Evolutionary conservation across 768 basidiomycete genomes (phyloP).

Genomic region (Coprinopsis marcescibilis): DNA sequence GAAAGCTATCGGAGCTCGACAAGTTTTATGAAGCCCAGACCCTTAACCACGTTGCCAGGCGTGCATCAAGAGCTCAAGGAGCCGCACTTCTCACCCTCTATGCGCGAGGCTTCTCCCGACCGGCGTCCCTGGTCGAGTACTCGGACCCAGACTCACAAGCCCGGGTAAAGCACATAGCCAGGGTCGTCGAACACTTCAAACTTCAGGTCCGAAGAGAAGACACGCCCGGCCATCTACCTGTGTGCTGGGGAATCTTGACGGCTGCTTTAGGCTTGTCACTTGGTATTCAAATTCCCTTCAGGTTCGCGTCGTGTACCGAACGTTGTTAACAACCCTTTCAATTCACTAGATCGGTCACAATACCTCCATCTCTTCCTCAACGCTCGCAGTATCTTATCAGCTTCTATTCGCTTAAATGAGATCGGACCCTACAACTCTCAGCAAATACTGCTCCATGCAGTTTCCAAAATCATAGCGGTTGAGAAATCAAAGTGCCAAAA

Average conservation of each 20-base stretch:
- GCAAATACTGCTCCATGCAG: conserved; percentile 71
- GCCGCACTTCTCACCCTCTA: conserved; percentile 88
- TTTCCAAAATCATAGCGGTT: conserved; percentile 59
- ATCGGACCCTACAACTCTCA: conserved; percentile 93
- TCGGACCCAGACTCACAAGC: conserved; percentile 17
- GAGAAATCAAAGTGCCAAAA: conserved; percentile 41
- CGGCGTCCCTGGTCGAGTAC: conserved; percentile 28
- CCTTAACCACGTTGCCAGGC: conserved; percentile 81
- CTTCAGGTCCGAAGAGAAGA: conserved; percentile 56
- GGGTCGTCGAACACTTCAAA: conserved; percentile 66
- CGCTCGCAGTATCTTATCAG: conserved; percentile 83
- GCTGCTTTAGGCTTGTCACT: conserved; percentile 67
- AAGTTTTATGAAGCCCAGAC: conserved; percentile 78
- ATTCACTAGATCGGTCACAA: conserved; percentile 63
- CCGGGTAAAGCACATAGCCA: conserved; percentile 18
- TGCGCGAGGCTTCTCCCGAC: conserved; percentile 69
- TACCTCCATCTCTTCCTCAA: conserved; percentile 93
- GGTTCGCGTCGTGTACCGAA: neutral
- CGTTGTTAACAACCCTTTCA: too few species aligned
- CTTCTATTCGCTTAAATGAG: conserved; percentile 85
- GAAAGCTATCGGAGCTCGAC: conserved; percentile 54
- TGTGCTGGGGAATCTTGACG: conserved; percentile 88
- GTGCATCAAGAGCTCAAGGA: conserved; percentile 89
- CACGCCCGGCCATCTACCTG: conserved; percentile 75
- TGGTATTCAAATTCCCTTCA: conserved; percentile 38